Percentiles rank a stretch among this genome's conserved stretches.
These are phyloP conservation scores for Tolypocladium amazonense DNA, from an alignment of 2,329 filamentous ascomycete species.

Conservation along the genomic window DNA sequence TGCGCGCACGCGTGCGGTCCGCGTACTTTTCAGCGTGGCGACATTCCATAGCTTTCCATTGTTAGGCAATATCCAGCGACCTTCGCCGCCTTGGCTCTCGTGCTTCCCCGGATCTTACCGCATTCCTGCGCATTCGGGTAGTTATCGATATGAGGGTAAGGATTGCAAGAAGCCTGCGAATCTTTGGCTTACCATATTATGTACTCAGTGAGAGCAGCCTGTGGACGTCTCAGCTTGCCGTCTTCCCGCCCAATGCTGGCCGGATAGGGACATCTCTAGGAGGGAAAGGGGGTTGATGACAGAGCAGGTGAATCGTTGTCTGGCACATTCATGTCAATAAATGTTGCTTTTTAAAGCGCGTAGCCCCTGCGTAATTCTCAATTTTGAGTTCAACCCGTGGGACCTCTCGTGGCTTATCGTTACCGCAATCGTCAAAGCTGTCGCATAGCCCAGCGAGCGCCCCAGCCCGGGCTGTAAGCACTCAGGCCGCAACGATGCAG, in stretches of 20 bases:
- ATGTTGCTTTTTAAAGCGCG: neutral
- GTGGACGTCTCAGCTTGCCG: neutral
- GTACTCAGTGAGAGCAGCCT: too few species aligned
- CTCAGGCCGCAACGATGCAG: slow-evolving; percentile 5
- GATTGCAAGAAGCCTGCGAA: neutral
- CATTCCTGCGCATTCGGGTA: neutral
- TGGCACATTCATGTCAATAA: neutral
- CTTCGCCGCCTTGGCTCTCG: neutral
- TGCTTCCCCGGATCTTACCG: neutral
- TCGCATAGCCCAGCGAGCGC: neutral
- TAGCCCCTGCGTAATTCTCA: neutral
- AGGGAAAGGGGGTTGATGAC: neutral
- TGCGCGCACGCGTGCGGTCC: neutral
- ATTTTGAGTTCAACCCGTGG: neutral
- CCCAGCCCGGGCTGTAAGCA: too few species aligned
- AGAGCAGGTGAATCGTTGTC: neutral
- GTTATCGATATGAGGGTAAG: neutral
- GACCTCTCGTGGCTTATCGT: neutral
- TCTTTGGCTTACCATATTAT: too few species aligned
- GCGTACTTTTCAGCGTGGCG: neutral
- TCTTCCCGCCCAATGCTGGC: neutral
- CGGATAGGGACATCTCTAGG: neutral
- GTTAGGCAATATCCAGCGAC: neutral
- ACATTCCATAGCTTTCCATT: neutral
- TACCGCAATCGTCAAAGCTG: neutral